Conservation (phyloP, 495 filamentous ascomycete genomes). For the Penicillium lividum region DNA sequence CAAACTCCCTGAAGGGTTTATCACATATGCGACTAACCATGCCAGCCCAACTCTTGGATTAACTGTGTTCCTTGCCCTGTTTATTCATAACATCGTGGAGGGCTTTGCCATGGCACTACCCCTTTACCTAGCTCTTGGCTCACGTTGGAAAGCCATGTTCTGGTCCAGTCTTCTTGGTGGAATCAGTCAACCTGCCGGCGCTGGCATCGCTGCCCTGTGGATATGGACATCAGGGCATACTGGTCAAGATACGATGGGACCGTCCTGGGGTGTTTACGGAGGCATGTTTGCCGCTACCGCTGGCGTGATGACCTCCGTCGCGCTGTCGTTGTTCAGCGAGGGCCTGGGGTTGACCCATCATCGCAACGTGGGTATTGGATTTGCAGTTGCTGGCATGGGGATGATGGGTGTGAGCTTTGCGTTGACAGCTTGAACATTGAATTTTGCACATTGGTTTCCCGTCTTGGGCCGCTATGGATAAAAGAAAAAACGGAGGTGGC, state of each 20-base stretch:
- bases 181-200: conserved; percentile 81
- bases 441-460: neutral
- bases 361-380: conserved; percentile 74
- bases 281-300: conserved; percentile 86
- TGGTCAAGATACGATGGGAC: conserved; percentile 45
- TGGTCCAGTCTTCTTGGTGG: conserved; percentile 85
- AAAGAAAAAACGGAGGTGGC: neutral
- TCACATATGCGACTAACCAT: conserved; percentile 97
- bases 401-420: conserved; percentile 86
- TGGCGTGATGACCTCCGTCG: conserved; percentile 93
- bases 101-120: conserved; percentile 93
- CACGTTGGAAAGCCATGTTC: conserved; percentile 73
- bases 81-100: conserved; percentile 97
- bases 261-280: conserved; percentile 76
- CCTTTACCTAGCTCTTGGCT: conserved; percentile 81
- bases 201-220: conserved; percentile 80
- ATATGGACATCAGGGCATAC: conserved; percentile 61
- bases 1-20: conserved; percentile 97
- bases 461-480: neutral
- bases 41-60: conserved; percentile 85
- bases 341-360: conserved; percentile 79
- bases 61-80: conserved; percentile 90
- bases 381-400: conserved; percentile 88
- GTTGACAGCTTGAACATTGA: conserved; percentile 57
- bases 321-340: conserved; percentile 85